Percentiles rank a stretch among this genome's conserved stretches.
Evolutionary conservation across 2,329 filamentous ascomycete species (phyloP).

Genomic region (Colletotrichum sp.): DNA sequence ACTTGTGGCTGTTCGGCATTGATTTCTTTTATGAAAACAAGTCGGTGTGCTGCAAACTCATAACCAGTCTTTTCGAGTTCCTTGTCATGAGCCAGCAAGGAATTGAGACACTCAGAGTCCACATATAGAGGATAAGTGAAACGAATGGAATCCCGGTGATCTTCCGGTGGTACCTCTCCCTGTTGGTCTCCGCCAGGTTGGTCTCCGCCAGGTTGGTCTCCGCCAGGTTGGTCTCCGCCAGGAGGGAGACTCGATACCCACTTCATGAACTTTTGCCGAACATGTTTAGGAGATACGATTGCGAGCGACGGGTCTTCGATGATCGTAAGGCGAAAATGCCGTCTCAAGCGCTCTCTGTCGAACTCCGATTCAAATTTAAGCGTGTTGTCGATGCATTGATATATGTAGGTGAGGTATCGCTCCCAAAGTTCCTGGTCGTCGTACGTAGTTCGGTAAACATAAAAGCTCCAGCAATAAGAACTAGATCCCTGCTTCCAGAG

Average conservation of each 20-base stretch:
- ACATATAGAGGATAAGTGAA: neutral
- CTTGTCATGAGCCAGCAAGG: accelerated
- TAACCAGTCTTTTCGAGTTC: neutral
- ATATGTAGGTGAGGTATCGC: neutral
- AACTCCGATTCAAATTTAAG: neutral
- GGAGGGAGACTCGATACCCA: neutral
- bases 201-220: neutral
- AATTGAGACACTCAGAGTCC: neutral
- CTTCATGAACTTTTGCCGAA: neutral
- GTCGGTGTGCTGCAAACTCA: neutral
- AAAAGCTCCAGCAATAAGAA: neutral
- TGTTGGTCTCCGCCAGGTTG: neutral
- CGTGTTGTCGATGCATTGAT: neutral
- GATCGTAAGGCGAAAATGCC: neutral
- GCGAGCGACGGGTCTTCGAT: neutral
- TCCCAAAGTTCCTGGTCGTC: neutral
- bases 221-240: neutral
- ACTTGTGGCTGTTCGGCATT: neutral
- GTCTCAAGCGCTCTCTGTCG: neutral
- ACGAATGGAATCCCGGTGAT: neutral
- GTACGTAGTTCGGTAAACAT: neutral
- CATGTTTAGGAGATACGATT: neutral
- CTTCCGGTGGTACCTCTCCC: neutral
- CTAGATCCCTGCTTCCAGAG: neutral
- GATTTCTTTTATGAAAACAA: neutral